A percentile compares a stretch with the other conserved stretches of the same genome.
Conservation (phyloP, 768 basidiomycete species). For the Omphalotus guepiniiformis region DNA sequence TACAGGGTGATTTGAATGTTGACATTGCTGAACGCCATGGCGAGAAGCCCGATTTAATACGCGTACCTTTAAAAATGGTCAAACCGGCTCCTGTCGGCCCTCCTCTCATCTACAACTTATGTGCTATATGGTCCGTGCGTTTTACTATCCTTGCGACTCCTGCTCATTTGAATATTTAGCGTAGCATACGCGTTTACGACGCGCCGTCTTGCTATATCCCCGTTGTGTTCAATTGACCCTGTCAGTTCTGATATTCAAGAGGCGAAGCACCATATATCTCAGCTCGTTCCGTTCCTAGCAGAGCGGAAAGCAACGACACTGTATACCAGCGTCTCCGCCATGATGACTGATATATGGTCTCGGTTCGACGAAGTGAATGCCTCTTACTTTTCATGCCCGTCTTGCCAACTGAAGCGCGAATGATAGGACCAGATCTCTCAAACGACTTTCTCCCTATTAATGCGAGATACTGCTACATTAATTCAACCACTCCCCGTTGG, state of each 20-base stretch:
- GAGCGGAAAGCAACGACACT: conserved; percentile 56
- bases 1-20: conserved; percentile 10
- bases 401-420: conserved; percentile 3
- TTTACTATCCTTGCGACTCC: not conserved
- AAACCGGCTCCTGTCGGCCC: conserved; percentile 32
- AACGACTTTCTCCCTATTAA: conserved; percentile 46
- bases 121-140: conserved; percentile 56
- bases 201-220: conserved; percentile 57
- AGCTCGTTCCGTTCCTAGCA: conserved; percentile 60
- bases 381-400: not conserved
- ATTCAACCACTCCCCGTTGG: conserved; percentile 43
- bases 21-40: conserved; percentile 26
- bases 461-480: conserved; percentile 51
- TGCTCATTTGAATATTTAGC: conserved; percentile 29
- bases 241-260: conserved; percentile 42
- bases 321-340: conserved; percentile 44
- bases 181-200: conserved; percentile 66
- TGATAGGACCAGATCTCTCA: conserved; percentile 32
- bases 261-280: conserved; percentile 43
- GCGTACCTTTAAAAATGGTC: conserved; percentile 42
- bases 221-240: conserved; percentile 40
- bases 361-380: conserved; percentile 48
- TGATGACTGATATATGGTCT: conserved; percentile 65
- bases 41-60: conserved; percentile 38
- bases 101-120: conserved; percentile 64